These are phyloP conservation scores for Cyclotella distinguenda DNA, from an alignment of 108 stramenopile species.

Conservation along the genomic window DNA sequence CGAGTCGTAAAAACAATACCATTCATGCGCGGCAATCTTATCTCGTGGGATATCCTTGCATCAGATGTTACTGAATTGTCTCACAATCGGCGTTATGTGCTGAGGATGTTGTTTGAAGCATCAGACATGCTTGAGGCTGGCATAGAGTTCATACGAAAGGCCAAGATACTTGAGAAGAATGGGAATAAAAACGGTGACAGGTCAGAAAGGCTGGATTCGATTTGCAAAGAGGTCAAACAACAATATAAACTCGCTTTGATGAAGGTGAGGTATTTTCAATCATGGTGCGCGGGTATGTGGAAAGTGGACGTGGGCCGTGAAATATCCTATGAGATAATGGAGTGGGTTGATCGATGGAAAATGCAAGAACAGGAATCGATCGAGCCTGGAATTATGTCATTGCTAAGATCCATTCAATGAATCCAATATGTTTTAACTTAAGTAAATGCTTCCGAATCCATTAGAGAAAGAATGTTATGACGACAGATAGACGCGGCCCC, in stretches of 20 bases:
- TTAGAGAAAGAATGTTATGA: too few relatives aligned
- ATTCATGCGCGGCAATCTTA: neutral
- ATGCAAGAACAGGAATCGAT: neutral
- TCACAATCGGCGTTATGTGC: conserved; percentile 9
- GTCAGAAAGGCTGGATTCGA: neutral
- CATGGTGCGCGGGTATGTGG: conserved; percentile 16
- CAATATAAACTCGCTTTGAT: conserved; percentile 9
- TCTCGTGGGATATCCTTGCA: conserved; percentile 9
- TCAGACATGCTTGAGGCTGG: neutral
- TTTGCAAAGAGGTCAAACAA: neutral
- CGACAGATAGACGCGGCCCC: too few relatives aligned
- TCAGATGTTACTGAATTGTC: conserved; percentile 12
- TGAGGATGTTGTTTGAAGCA: conserved; percentile 18
- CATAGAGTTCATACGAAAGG: neutral
- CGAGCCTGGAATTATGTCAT: conserved; percentile 1
- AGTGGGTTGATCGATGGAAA: conserved; percentile 7
- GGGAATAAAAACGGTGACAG: too few relatives aligned
- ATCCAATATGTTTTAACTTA: too few relatives aligned
- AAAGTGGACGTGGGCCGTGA: conserved; percentile 1
- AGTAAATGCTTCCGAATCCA: too few relatives aligned
- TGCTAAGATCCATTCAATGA: neutral
- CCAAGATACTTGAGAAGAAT: neutral
- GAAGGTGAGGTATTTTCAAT: conserved; percentile 16
- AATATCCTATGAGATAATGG: neutral
- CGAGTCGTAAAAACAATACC: neutral